phyloP scores from a whole-genome alignment of 306 rosid genomes.

The Spatholobus suberectus region DNA sequence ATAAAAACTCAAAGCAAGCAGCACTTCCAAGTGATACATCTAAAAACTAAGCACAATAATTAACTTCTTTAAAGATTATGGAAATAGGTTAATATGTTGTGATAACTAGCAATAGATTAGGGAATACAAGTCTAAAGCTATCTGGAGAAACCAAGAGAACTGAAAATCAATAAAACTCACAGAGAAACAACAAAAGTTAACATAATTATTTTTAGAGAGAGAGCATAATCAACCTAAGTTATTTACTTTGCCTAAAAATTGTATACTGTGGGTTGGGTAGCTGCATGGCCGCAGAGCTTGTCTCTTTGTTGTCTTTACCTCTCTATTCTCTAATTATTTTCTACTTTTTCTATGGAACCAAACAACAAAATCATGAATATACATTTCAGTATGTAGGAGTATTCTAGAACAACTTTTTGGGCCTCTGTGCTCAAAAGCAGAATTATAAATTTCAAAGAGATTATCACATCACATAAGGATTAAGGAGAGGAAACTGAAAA shows the following conservation, averaged over 20 bases:
- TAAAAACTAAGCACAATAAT: slow-evolving; percentile 20
- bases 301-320: neutral
- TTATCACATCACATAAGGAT: neutral
- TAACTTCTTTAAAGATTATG: slow-evolving; percentile 19
- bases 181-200: slow-evolving; percentile 20
- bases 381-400: neutral
- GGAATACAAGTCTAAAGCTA: slow-evolving; percentile 29
- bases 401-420: neutral
- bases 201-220: neutral
- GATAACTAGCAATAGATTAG: neutral
- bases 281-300: slow-evolving; percentile 1
- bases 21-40: slow-evolving; percentile 28
- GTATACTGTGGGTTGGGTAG: slow-evolving; percentile 1
- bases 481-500: neutral
- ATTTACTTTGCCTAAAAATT: neutral
- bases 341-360: slow-evolving; percentile 3
- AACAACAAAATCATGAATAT: slow-evolving; percentile 12
- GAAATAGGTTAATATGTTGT: slow-evolving; percentile 10
- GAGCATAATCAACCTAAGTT: neutral
- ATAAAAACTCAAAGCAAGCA: slow-evolving; percentile 30
- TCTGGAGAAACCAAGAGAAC: slow-evolving; percentile 12
- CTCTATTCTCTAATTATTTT: slow-evolving; percentile 10
- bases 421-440: neutral
- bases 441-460: slow-evolving; percentile 11
- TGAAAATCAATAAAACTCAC: slow-evolving; percentile 3